phyloP scores from a whole-genome alignment of 2,329 filamentous ascomycete genomes.

The Colletotrichum paranaense region DNA sequence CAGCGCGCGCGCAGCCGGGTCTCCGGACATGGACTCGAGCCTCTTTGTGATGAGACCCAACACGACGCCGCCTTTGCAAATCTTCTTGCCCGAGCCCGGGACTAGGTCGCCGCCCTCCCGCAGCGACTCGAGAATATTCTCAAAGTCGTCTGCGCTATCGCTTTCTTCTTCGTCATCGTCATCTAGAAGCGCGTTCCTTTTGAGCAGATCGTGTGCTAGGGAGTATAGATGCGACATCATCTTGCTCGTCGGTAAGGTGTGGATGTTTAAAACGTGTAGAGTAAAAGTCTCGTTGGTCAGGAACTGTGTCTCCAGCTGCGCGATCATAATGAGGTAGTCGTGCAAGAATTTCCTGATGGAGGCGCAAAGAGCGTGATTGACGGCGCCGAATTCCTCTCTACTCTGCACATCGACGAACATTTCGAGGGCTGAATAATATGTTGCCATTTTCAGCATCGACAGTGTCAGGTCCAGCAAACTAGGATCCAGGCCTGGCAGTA shows the following conservation, averaged over 20 bases:
- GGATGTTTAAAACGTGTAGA: constrained; percentile 90
- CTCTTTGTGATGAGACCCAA: constrained; percentile 87
- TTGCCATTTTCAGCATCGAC: constrained; percentile 94
- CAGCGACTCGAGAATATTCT: constrained; percentile 91
- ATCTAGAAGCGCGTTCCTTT: constrained; percentile 87
- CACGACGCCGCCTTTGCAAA: constrained; percentile 97
- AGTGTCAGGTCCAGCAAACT: constrained; percentile 88
- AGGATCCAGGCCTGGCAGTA: constrained; percentile 87
- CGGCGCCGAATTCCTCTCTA: constrained; percentile 89
- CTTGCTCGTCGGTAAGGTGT: constrained; percentile 89
- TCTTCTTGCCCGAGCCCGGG: constrained; percentile 84
- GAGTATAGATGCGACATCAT: constrained; percentile 93
- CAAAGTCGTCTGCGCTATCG: constrained; percentile 85
- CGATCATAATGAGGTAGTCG: constrained; percentile 92
- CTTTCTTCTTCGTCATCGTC: constrained; percentile 78
- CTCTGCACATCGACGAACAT: constrained; percentile 96
- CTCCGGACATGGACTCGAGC: constrained; percentile 90
- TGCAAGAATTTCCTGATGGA: constrained; percentile 91
- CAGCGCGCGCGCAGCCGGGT: constrained; percentile 85
- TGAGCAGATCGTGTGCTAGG: constrained; percentile 87
- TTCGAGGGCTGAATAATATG: constrained; percentile 90
- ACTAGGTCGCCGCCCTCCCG: constrained; percentile 87
- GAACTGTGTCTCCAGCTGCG: constrained; percentile 93
- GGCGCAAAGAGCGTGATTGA: constrained; percentile 97
- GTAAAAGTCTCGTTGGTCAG: constrained; percentile 91